Percentiles rank a stretch among this genome's conserved stretches.
These are phyloP conservation scores for Paecilomyces sp. DNA, from an alignment of 2,329 filamentous ascomycete genomes.

Conservation along the genomic window DNA sequence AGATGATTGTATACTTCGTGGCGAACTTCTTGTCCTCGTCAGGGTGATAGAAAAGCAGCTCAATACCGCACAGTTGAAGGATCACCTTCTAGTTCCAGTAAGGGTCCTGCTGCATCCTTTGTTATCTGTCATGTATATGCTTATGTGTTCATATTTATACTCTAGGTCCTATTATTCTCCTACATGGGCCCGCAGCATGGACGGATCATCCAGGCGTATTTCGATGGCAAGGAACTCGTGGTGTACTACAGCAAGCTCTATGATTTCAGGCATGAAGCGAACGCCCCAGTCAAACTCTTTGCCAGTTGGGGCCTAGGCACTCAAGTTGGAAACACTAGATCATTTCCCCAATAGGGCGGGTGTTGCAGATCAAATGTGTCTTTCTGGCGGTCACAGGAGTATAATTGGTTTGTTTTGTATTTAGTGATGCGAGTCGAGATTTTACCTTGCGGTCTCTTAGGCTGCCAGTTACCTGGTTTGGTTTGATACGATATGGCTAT, in stretches of 20 bases:
- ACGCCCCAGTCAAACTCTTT: background rate
- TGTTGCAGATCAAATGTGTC: background rate
- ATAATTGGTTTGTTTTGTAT: background rate
- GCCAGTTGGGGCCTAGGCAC: background rate
- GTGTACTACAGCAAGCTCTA: background rate
- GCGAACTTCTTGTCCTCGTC: background rate
- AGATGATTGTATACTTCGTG: background rate
- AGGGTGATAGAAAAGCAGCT: background rate
- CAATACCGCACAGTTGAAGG: background rate
- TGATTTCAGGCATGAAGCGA: background rate
- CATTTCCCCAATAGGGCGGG: background rate
- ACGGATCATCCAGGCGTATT: background rate
- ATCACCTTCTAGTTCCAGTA: background rate
- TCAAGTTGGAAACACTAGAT: background rate
- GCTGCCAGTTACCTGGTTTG: too few relatives aligned
- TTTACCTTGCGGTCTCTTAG: too few relatives aligned
- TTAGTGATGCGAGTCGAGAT: too few relatives aligned
- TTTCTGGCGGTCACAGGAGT: background rate
- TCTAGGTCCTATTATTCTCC: background rate
- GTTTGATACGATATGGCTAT: too few relatives aligned
- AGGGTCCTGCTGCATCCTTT: background rate
- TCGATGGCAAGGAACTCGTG: background rate
- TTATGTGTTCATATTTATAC: background rate
- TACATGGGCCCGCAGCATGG: background rate
- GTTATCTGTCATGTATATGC: too few relatives aligned